phyloP scores from a whole-genome alignment of 2,329 filamentous ascomycete genomes.

The Talaromyces sp. region DNA sequence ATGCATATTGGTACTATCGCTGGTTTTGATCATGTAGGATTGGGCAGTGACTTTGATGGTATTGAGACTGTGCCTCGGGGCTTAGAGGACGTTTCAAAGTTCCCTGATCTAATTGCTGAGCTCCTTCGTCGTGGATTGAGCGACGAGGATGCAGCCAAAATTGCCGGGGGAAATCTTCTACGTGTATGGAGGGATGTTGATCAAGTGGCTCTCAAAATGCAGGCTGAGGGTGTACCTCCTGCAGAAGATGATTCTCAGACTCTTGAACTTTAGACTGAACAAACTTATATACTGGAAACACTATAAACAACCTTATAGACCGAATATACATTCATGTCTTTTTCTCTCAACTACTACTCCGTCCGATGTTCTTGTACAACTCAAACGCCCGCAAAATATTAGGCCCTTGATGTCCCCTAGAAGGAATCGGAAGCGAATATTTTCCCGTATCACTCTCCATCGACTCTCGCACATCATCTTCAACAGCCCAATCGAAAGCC shows the following conservation, averaged over 20 bases:
- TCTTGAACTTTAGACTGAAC: not conserved
- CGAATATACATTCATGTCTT: not conserved
- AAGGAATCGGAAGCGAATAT: constrained; percentile 19
- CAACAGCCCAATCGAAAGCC: constrained; percentile 40
- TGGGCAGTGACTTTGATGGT: constrained; percentile 89
- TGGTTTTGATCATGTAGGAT: constrained; percentile 83
- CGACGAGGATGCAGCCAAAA: constrained; percentile 71
- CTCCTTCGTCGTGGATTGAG: constrained; percentile 73
- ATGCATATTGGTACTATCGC: constrained; percentile 79
- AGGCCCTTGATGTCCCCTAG: constrained; percentile 22
- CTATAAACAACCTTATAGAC: not conserved
- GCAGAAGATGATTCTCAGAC: constrained; percentile 45
- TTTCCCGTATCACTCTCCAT: constrained; percentile 10
- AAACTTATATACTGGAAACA: not conserved
- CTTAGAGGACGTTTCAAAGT: constrained; percentile 82
- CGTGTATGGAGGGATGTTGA: constrained; percentile 85
- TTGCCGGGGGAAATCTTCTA: constrained; percentile 79
- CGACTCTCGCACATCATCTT: constrained; percentile 34
- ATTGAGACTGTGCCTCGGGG: constrained; percentile 64
- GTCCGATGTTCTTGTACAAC: constrained; percentile 5
- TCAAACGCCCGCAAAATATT: constrained; percentile 30
- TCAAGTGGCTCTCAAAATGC: constrained; percentile 67
- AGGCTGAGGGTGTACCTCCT: constrained; percentile 55
- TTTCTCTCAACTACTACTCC: not conserved
- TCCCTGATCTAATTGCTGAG: constrained; percentile 75